Base-by-base conservation (phyloP, 208 protist species). In the Wallacemonas sp. region DNA sequence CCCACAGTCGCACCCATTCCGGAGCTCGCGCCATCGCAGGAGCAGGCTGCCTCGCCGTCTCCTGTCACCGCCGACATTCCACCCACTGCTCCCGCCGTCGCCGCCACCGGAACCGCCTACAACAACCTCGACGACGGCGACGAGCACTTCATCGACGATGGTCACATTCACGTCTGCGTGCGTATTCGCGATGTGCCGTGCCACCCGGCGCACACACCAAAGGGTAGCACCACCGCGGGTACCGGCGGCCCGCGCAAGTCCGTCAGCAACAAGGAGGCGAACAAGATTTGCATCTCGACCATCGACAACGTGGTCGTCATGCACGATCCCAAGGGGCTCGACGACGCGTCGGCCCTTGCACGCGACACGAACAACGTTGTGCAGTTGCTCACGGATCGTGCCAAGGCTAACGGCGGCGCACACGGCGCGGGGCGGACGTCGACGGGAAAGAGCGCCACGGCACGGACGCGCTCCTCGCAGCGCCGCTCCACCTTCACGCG, bases 131-230 rank as follows among this genome's bases (percentile, higher is more conserved):
- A 57, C 10, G 20, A 12, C 5, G 49, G 39, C 11, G 52, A 59
- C 20, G 52, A 8, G 16, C 29, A 7, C 31, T 59, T 59, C 31
- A 33, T 77, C 5, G 86, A 92, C 59, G 82, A 92, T 48, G 86
- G 86, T 10, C 82, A 89, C 68, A 92, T 92, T 42, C 77, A 79
- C 68, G 86, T 92, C 33, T 92, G 86, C 57, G 79, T 92, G 54
- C 86, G 86, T 28, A 73, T 92, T 14, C 82, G 86, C 3, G 67
- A 86, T 66, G 78, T 87, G 16, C 77, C 78, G 2, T 66, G 67
- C 23, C 63, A 80, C 49, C 52, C 63, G 25, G 59, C 50, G 38
- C 71, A 68, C 38, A 45, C 70, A 22, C 67, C 69, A 25, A 67
- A 59, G 46, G 61, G 49, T 46, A 59, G 29, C 64, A 73, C 22